Conservation (phyloP, 176 grass and related monocot species). For the Bromus sterilis region DNA sequence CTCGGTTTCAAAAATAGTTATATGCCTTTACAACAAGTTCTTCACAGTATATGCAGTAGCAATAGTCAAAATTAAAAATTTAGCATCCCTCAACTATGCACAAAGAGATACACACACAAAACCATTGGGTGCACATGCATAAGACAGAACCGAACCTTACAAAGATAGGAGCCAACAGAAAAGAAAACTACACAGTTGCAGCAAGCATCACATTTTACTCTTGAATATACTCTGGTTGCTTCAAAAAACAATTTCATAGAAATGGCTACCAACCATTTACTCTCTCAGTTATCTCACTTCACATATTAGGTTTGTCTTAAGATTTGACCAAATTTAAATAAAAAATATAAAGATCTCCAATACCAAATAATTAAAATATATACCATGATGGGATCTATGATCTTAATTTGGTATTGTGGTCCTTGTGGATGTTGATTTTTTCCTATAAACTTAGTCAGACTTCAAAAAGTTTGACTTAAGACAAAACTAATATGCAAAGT, state of each 20-base stretch:
- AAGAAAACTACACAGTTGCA: not conserved
- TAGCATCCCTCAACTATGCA: not conserved
- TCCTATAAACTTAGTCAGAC: no score
- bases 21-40: not conserved
- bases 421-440: no score
- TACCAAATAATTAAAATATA: no score
- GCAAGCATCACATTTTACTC: not conserved
- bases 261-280: not conserved
- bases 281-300: no score
- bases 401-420: no score
- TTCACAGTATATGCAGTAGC: not conserved
- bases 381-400: no score
- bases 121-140: not conserved
- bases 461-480: no score
- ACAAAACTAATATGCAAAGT: no score
- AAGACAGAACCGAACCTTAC: not conserved
- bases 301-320: not conserved
- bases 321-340: no score
- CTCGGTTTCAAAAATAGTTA: no score
- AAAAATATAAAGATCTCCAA: no score
- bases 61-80: not conserved
- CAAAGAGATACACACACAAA: not conserved
- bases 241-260: not conserved
- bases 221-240: not conserved
- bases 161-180: not conserved